phyloP scores from a whole-genome alignment of 179 eudicot genomes.

The Spinacia oleracea region DNA sequence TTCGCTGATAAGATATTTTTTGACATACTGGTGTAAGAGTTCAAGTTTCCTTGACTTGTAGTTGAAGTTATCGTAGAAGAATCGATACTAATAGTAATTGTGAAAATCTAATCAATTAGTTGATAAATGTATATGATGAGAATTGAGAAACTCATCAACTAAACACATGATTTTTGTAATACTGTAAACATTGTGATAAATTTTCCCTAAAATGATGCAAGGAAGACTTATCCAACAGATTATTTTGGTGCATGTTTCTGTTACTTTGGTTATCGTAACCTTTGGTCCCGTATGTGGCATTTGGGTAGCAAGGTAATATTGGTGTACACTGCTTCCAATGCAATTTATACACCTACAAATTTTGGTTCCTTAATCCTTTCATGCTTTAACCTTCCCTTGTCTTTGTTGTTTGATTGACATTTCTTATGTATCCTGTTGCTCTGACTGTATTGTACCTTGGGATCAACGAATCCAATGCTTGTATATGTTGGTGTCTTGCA shows the following conservation, averaged over 20 bases:
- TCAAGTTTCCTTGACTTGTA: background rate
- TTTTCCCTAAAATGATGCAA: background rate
- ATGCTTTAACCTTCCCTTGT: background rate
- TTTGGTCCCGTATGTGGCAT: background rate
- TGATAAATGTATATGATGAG: background rate
- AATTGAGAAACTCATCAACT: background rate
- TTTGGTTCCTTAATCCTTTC: background rate
- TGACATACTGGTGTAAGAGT: background rate
- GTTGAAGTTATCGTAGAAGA: no score
- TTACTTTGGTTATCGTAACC: background rate
- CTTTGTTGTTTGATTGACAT: background rate
- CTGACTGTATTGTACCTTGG: background rate
- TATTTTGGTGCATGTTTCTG: background rate
- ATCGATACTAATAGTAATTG: background rate
- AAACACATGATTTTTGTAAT: background rate
- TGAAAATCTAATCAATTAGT: background rate
- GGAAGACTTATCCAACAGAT: background rate
- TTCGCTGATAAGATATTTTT: conserved; percentile 1
- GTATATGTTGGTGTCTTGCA: background rate
- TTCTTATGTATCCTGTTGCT: background rate
- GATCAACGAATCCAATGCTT: background rate
- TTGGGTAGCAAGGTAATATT: background rate
- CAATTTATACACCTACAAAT: no score
- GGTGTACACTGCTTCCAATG: no score
- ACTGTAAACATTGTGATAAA: no score